phyloP scores from a whole-genome alignment of 352 stramenopile genomes.

The Phytopythium cucurbitacearum region DNA sequence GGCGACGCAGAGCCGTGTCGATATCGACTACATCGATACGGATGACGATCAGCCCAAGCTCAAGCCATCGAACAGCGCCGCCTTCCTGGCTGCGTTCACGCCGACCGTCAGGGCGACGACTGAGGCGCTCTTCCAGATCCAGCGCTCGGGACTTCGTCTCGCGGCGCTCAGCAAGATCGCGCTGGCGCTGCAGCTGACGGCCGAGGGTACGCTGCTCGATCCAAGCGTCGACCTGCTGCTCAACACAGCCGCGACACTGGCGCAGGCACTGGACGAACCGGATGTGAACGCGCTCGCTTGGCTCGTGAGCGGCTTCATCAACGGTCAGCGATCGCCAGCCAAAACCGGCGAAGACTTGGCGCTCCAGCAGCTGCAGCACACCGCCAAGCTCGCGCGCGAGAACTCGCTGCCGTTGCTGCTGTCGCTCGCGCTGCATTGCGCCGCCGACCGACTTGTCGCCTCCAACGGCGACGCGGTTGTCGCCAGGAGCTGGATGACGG shows the following conservation, averaged over 20 bases:
- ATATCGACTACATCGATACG: constrained; percentile 37
- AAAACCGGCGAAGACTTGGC: constrained; percentile 14
- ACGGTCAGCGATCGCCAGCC: constrained; percentile 13
- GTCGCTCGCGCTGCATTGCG: constrained; percentile 34
- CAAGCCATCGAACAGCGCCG: not conserved
- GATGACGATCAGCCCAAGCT: not conserved
- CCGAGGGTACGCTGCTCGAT: constrained; percentile 21
- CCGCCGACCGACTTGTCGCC: constrained; percentile 21
- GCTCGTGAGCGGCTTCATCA: constrained; percentile 43
- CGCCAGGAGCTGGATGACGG: constrained; percentile 16
- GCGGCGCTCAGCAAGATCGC: constrained; percentile 32
- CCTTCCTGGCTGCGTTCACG: not conserved
- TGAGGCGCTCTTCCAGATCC: constrained; percentile 19
- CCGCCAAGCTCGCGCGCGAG: constrained; percentile 24
- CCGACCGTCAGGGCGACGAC: not conserved
- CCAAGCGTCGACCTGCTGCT: constrained; percentile 26
- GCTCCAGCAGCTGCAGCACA: constrained; percentile 24
- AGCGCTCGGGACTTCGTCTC: constrained; percentile 29
- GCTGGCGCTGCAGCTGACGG: constrained; percentile 35
- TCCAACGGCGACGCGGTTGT: constrained; percentile 6
- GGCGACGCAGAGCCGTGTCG: constrained; percentile 11
- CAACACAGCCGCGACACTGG: constrained; percentile 32
- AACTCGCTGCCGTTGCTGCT: constrained; percentile 28
- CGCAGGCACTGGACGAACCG: constrained; percentile 33
- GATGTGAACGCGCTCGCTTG: constrained; percentile 40